phyloP scores from a whole-genome alignment of 2,329 filamentous ascomycete genomes.

The Penicillium verrucosum region DNA sequence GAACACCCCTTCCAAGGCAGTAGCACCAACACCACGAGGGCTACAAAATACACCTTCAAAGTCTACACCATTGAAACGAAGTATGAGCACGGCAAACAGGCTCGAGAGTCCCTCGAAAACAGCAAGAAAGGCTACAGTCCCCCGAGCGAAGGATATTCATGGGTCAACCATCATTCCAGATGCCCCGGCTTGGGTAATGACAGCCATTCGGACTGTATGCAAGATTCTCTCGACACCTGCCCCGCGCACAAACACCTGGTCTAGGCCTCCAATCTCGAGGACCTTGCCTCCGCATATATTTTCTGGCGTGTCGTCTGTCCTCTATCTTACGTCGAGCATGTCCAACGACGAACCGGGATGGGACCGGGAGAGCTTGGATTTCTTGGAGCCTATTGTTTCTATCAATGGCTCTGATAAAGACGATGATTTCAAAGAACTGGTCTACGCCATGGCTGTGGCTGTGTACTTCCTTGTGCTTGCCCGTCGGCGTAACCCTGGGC shows the following conservation, averaged over 20 bases:
- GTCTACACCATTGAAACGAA: conserved; percentile 40
- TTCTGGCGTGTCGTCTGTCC: conserved; percentile 63
- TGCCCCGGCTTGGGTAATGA: conserved; percentile 65
- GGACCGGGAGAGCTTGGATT: conserved; percentile 33
- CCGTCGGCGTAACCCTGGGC: conserved; percentile 47
- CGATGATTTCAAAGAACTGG: conserved; percentile 41
- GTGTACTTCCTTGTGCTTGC: conserved; percentile 46
- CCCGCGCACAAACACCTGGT: conserved; percentile 35
- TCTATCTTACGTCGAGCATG: conserved; percentile 46
- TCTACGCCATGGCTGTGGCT: conserved; percentile 41
- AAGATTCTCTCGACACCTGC: conserved; percentile 56
- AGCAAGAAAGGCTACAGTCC: conserved; percentile 14
- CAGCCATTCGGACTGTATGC: conserved; percentile 64
- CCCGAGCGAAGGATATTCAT: conserved; percentile 20
- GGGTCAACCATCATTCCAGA: conserved; percentile 35
- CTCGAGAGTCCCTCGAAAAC: conserved; percentile 23
- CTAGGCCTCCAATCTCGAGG: conserved; percentile 37
- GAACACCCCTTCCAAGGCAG: conserved; percentile 29
- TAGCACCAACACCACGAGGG: conserved; percentile 27
- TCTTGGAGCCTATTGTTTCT: conserved; percentile 38
- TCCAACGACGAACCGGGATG: conserved; percentile 50
- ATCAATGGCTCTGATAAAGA: conserved; percentile 48
- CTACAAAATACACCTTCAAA: conserved; percentile 46
- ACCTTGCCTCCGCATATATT: conserved; percentile 69
- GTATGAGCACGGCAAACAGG: conserved; percentile 29